Percentiles rank a stretch among this genome's conserved stretches.
Evolutionary conservation across 345 rosid species (phyloP).

Genomic region (Diplotaxis tenuifolia): DNA sequence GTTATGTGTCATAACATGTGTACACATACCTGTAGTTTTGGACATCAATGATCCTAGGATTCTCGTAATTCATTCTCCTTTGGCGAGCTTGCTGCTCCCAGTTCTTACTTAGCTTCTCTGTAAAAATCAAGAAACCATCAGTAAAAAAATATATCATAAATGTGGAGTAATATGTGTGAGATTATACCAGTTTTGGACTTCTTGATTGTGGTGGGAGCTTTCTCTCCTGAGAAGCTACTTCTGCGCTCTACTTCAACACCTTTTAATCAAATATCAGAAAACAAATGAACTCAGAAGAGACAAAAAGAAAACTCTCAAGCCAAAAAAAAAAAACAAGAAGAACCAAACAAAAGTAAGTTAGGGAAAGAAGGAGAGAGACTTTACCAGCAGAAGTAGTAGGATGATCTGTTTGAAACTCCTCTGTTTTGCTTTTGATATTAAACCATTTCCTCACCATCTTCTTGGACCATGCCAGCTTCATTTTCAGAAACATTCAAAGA

Average conservation of each 20-base stretch:
- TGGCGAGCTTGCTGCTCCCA: conserved; percentile 64
- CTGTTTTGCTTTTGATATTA: conserved; percentile 85
- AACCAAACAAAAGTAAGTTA: conserved; percentile 18
- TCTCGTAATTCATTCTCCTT: conserved; percentile 82
- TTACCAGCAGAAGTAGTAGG: conserved; percentile 47
- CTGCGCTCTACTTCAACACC: conserved; percentile 71
- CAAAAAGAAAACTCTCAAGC: conserved; percentile 21
- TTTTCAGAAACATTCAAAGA: not conserved
- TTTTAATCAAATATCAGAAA: conserved; percentile 22
- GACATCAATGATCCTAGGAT: conserved; percentile 94
- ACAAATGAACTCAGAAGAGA: conserved; percentile 27
- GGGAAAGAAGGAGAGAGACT: not conserved
- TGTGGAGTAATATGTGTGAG: not conserved
- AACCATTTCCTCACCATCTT: conserved; percentile 92
- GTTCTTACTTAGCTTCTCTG: conserved; percentile 78
- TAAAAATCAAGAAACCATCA: not conserved
- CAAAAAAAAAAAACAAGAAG: conserved; percentile 20
- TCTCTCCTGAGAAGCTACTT: conserved; percentile 88
- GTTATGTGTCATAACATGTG: not conserved
- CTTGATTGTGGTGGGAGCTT: conserved; percentile 71
- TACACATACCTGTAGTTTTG: conserved; percentile 75
- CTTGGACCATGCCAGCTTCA: conserved; percentile 96
- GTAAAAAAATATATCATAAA: conserved; percentile 3
- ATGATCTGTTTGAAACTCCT: conserved; percentile 87
- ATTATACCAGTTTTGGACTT: conserved; percentile 95